Evolutionary conservation across 2,329 filamentous ascomycete genomes (phyloP).

Genomic region (Pseudogymnoascus sp.): DNA sequence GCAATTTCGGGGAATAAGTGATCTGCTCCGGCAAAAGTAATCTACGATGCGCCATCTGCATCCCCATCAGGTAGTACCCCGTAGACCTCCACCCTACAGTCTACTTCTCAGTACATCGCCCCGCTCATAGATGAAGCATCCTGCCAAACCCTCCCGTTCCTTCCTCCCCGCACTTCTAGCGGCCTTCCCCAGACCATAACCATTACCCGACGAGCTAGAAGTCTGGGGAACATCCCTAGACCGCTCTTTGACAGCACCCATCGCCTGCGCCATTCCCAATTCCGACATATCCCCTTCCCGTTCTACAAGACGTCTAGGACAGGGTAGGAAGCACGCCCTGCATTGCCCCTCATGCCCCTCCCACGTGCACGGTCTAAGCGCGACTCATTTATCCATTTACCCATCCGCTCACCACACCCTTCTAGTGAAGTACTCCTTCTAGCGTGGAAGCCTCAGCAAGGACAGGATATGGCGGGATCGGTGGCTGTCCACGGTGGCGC

Average conservation of each 20-base stretch:
- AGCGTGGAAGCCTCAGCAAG: not conserved
- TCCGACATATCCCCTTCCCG: not conserved
- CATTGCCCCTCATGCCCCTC: slow-evolving; percentile 1
- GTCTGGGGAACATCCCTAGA: slow-evolving; percentile 1
- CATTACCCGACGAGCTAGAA: not conserved
- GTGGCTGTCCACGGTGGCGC: not conserved
- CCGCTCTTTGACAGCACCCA: slow-evolving; percentile 3
- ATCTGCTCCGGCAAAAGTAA: slow-evolving; percentile 3
- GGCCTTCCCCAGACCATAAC: not conserved
- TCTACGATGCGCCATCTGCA: not conserved
- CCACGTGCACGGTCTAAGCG: slow-evolving; percentile 1
- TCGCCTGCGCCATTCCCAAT: not conserved
- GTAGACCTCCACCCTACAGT: not conserved
- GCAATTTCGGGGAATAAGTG: not conserved
- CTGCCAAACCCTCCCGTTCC: not conserved
- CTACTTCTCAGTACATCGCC: not conserved
- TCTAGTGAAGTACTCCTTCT: not conserved
- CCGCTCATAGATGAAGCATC: not conserved
- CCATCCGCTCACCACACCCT: not conserved
- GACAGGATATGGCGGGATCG: not conserved
- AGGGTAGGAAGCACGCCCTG: not conserved
- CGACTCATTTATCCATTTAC: not conserved
- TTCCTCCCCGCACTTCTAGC: not conserved
- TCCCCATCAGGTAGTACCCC: not conserved
- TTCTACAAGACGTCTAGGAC: slow-evolving; percentile 1